Conservation (phyloP, 2,329 filamentous ascomycete species). For the Purpureocillium takamizusanense region DNA sequence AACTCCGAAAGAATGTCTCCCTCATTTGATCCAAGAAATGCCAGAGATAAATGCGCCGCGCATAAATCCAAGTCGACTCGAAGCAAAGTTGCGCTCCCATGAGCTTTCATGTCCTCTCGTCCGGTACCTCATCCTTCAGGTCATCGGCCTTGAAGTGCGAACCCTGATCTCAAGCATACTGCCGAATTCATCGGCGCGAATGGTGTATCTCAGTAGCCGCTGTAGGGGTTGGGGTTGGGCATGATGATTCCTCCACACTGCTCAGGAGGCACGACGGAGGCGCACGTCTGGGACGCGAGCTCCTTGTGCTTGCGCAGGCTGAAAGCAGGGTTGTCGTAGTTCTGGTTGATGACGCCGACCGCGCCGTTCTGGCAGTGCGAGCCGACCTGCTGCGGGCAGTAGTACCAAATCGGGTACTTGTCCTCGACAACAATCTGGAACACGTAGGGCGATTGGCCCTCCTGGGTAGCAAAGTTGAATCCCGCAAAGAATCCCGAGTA, state of each 20-base stretch:
- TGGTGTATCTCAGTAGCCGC: neutral
- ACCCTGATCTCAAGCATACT: too few species aligned
- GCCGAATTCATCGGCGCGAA: too few species aligned
- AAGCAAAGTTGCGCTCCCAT: too few species aligned
- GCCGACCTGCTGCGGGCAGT: conserved; percentile 30
- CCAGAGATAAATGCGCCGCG: too few species aligned
- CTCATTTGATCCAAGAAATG: too few species aligned
- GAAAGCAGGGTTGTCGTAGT: conserved; percentile 19
- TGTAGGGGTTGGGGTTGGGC: conserved; percentile 24
- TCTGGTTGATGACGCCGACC: conserved; percentile 37
- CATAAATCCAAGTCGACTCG: too few species aligned
- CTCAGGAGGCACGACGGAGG: conserved; percentile 15
- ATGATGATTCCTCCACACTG: conserved; percentile 22
- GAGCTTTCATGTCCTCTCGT: too few species aligned
- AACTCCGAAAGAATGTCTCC: too few species aligned
- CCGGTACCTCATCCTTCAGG: too few species aligned
- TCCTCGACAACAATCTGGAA: conserved; percentile 36
- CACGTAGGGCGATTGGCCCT: conserved; percentile 27
- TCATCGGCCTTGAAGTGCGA: too few species aligned
- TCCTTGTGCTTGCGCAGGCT: conserved; percentile 24
- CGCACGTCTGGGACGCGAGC: conserved; percentile 18
- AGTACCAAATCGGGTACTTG: conserved; percentile 33
- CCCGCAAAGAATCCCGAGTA: conserved; percentile 39
- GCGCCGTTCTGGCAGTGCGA: conserved; percentile 39
- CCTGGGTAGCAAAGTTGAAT: conserved; percentile 29